phyloP scores from a whole-genome alignment of 164 flowering plant species.

The Hamamelis virginiana region DNA sequence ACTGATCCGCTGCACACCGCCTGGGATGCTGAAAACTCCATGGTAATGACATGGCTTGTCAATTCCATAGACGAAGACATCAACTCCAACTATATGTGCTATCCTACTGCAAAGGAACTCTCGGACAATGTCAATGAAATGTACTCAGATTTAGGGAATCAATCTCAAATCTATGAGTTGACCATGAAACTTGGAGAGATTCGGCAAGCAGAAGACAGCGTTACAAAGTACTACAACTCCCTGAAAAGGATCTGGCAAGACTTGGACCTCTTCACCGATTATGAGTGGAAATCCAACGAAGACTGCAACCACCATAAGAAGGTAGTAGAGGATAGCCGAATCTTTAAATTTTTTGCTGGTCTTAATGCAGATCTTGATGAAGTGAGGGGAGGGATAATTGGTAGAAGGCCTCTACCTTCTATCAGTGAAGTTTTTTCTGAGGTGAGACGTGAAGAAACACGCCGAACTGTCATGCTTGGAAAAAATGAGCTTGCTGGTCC shows the following conservation, averaged over 20 bases:
- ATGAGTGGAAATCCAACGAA: background rate
- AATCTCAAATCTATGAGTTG: no score
- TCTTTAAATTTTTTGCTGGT: background rate
- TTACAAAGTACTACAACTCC: constrained; percentile 5
- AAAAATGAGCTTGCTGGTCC: background rate
- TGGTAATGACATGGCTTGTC: no score
- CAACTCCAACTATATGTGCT: no score
- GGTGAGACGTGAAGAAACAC: background rate
- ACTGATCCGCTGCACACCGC: no score
- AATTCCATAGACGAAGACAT: no score
- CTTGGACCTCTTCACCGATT: background rate
- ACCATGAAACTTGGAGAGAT: no score
- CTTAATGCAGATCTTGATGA: background rate
- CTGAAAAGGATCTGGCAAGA: constrained; percentile 8
- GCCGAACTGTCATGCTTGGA: background rate
- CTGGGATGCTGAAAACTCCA: no score
- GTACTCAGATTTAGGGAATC: no score
- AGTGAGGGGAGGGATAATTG: background rate
- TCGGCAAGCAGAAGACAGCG: background rate
- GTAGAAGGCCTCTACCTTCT: constrained; percentile 1
- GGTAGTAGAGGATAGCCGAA: background rate
- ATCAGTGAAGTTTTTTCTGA: background rate
- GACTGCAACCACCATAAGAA: background rate
- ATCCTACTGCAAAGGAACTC: background rate
- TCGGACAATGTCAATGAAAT: constrained; percentile 13